A percentile compares a stretch with the other conserved stretches of the same genome.
Evolutionary conservation across 1,284 basidiomycete genomes (phyloP).

Genomic region (Puccinia hordei): DNA sequence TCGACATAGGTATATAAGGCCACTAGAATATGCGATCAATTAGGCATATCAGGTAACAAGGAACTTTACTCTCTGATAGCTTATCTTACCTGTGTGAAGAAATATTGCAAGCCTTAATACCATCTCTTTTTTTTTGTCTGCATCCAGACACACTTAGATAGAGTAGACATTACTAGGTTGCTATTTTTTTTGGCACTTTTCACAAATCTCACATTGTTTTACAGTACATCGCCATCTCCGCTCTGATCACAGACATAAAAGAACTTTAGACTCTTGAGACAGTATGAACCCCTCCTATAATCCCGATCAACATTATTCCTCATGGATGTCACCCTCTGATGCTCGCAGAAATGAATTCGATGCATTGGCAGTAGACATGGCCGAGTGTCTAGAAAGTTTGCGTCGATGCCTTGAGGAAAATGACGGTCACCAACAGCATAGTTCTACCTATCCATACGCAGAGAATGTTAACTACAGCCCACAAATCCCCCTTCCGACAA

Average conservation of each 20-base stretch:
- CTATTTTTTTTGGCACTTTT: not conserved
- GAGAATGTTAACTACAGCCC: not conserved
- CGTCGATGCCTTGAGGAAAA: constrained; percentile 1
- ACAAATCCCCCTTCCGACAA: not conserved
- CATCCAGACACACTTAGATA: not conserved
- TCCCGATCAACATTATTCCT: constrained; percentile 17
- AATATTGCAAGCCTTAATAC: not conserved
- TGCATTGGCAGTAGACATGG: constrained; percentile 15
- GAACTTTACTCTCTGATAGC: not conserved
- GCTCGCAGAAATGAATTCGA: constrained; percentile 29
- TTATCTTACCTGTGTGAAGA: constrained; percentile 15
- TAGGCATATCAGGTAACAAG: not conserved
- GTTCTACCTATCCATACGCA: not conserved
- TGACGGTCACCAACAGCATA: constrained; percentile 10
- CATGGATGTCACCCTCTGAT: constrained; percentile 23
- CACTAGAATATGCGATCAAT: constrained; percentile 16
- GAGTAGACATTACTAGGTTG: not conserved
- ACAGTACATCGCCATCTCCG: not conserved
- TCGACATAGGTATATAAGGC: constrained; percentile 23
- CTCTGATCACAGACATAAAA: not conserved
- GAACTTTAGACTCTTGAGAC: not conserved
- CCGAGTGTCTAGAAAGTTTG: constrained; percentile 22
- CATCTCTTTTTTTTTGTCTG: not conserved
- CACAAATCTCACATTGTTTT: constrained; percentile 9
- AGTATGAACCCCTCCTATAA: constrained; percentile 31